phyloP scores from a whole-genome alignment of 108 stramenopile species.

The Cafeteria roenbergensis region DNA sequence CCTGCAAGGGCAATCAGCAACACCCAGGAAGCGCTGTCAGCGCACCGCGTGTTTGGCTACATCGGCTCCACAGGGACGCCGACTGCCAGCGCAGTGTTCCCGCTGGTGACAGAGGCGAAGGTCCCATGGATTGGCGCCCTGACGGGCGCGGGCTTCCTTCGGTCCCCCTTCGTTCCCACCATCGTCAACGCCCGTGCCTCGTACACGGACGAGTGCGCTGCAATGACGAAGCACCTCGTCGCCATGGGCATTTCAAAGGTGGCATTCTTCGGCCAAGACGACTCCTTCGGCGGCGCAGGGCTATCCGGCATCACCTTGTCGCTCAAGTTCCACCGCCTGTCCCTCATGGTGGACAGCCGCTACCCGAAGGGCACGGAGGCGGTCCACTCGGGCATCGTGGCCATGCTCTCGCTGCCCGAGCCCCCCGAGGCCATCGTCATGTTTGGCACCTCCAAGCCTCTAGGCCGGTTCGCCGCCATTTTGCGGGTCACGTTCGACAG shows the following conservation, averaged over 20 bases:
- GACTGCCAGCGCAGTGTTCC: not conserved
- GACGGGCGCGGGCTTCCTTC: not conserved
- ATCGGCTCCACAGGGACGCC: not conserved
- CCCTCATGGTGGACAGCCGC: not conserved
- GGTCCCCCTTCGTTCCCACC: too few species aligned
- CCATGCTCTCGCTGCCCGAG: not conserved
- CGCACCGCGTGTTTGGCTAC: not conserved
- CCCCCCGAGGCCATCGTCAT: not conserved
- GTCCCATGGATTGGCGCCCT: not conserved
- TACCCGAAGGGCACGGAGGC: not conserved
- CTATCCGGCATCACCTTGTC: not conserved
- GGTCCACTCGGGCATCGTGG: not conserved
- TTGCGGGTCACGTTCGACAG: not conserved
- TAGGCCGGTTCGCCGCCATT: not conserved
- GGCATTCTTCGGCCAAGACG: not conserved
- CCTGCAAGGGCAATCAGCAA: not conserved
- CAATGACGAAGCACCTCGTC: not conserved
- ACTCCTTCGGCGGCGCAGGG: not conserved
- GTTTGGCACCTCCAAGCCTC: not conserved
- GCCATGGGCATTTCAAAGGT: not conserved
- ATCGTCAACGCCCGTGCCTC: not conserved
- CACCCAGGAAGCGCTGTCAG: not conserved
- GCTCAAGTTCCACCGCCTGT: not conserved
- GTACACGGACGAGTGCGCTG: not conserved
- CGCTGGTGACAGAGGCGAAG: not conserved